Evolutionary conservation across 2,329 filamentous ascomycete genomes (phyloP).

Genomic region (Cordyceps cicadae): DNA sequence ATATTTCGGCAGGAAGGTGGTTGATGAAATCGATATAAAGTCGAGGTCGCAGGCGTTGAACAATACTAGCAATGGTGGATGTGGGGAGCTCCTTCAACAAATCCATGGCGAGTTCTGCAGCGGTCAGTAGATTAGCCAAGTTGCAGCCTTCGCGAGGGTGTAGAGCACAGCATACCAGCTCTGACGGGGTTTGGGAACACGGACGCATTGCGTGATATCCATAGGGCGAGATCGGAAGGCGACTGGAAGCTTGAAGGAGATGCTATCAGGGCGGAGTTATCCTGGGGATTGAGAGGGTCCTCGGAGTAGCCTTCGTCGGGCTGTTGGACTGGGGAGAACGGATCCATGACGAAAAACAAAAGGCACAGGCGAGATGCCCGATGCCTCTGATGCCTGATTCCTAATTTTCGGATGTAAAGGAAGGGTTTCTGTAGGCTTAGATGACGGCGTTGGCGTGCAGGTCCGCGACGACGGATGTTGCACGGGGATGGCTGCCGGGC

Average conservation of each 20-base stretch:
- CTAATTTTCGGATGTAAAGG: neutral
- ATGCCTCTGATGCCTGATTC: no score
- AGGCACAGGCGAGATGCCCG: neutral
- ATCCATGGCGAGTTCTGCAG: constrained; percentile 67
- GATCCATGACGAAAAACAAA: constrained; percentile 31
- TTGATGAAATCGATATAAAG: constrained; percentile 89
- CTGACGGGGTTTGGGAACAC: constrained; percentile 41
- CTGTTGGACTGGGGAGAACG: constrained; percentile 44
- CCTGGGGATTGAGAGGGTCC: constrained; percentile 48
- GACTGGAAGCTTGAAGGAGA: constrained; percentile 29
- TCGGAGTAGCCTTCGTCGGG: constrained; percentile 86
- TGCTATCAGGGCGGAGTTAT: constrained; percentile 24
- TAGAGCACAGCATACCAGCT: constrained; percentile 33
- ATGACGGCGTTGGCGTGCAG: neutral
- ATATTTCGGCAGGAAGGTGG: constrained; percentile 82
- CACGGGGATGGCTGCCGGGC: neutral
- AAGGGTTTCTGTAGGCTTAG: neutral
- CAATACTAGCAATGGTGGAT: constrained; percentile 69
- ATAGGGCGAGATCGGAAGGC: constrained; percentile 38
- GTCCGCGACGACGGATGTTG: neutral
- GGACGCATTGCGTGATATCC: constrained; percentile 42
- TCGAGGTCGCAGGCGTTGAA: constrained; percentile 69
- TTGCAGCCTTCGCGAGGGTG: neutral
- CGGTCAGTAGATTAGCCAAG: neutral
- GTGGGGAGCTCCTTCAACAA: constrained; percentile 73